phyloP scores from a whole-genome alignment of 2,329 filamentous ascomycete genomes.

The Torrubiella hemipterigena region DNA sequence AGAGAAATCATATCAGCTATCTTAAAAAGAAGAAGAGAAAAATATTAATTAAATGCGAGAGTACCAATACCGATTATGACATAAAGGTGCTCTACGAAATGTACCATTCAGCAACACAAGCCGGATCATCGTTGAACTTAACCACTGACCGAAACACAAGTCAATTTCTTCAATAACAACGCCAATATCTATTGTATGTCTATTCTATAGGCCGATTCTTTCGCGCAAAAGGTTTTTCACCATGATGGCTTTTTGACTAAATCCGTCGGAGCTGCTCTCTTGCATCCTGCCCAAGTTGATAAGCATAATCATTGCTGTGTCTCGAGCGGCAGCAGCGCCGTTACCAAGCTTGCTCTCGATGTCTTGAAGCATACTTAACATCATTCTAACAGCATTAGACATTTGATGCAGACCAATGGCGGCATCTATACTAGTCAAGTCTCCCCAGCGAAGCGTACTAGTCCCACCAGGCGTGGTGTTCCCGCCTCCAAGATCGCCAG shows the following conservation, averaged over 20 bases:
- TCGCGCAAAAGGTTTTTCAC: slow-evolving; percentile 1
- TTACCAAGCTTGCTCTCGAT: neutral
- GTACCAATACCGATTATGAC: no score
- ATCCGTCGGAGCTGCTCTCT: neutral
- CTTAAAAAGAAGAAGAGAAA: no score
- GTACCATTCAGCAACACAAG: no score
- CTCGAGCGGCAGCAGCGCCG: neutral
- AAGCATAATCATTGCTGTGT: slow-evolving; percentile 1
- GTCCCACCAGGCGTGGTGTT: neutral
- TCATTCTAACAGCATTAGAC: neutral
- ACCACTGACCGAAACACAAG: no score
- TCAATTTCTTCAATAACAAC: no score
- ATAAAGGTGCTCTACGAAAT: no score
- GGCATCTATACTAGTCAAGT: neutral
- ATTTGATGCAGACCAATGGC: slow-evolving; percentile 1
- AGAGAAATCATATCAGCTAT: no score
- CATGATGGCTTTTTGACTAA: neutral
- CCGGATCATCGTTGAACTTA: no score
- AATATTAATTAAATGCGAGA: no score
- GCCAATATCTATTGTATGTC: neutral
- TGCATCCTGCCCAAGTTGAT: neutral
- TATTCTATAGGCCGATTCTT: slow-evolving; percentile 1
- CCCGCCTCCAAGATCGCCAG: no score
- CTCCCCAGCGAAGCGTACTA: neutral
- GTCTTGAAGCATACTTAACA: neutral